Base-by-base conservation (phyloP, 1,139 yeast genomes). In the Yamadazyma taylorii region DNA sequence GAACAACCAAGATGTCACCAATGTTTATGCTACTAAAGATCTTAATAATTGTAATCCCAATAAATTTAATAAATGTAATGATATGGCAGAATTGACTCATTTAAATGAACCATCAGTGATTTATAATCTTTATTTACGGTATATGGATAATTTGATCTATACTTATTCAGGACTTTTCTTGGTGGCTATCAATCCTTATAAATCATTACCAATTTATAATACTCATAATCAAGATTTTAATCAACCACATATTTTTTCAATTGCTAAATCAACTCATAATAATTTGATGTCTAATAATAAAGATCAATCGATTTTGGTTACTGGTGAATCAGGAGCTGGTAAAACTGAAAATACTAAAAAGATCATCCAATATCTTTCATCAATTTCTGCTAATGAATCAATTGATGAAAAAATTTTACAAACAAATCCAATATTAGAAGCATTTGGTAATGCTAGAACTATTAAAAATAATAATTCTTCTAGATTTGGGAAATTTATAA, bases 271-370 rank as follows among this genome's bases (percentile, higher is more conserved):
- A 31, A 95, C 98, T 1, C 87, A 81, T 51, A 75, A 88, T 42
- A 86, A 84, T 52, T 70, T 92, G 60, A 67, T 88, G 15, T 72
- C 75, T 22, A 82, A 85, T 50, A 74, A 69, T 35, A 82, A 81
- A 52, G 85, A 90, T 60, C 98, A 94, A 62, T 82, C 95, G 12
- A 88, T 94, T 37, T 69, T 94, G 38, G 97, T 94, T 10, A 94
- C 98, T 1, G 99, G 99, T 44, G 99, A 94, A 58, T 85, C 96
- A 21, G 99, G 98, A 44, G 98, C 98, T 0, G 98, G 98, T 40
- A 92, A 92, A 59, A 92, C 98, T 0, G 98, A 92, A 63, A 92
- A 88, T 51, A 92, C 98, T n/a, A 92, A 92, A 60, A 88, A 86
- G 54, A 90, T 92, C 42, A 85, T 94, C 47, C 97, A 90, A 59